Percentiles rank a stretch among this genome's conserved stretches.
Conservation (phyloP, 345 rosid genomes). For the Atalantia buxifolia region DNA sequence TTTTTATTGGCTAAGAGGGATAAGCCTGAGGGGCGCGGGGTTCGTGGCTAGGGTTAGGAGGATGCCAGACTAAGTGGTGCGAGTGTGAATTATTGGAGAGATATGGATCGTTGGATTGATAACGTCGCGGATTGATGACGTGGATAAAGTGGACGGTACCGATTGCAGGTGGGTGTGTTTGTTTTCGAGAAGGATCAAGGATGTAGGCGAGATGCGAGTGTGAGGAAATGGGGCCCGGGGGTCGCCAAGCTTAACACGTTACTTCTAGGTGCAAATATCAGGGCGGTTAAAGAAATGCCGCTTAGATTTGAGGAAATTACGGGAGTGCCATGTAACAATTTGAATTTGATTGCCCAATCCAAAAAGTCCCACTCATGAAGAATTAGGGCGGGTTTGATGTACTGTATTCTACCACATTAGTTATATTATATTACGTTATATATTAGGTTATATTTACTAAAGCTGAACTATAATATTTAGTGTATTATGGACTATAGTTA, state of each 20-base stretch:
- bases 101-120: conserved; percentile 27
- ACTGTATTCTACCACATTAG: no score
- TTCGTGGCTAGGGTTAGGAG: conserved; percentile 16
- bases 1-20: conserved; percentile 26
- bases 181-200: conserved; percentile 22
- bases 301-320: not conserved
- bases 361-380: not conserved
- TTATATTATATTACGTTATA: no score
- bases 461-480: no score
- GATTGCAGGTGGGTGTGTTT: conserved; percentile 39
- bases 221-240: not conserved
- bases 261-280: conserved; percentile 15
- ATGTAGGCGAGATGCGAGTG: not conserved
- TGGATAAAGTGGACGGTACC: conserved; percentile 28
- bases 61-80: not conserved
- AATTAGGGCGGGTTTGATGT: no score
- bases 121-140: conserved; percentile 33
- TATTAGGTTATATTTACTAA: no score
- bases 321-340: not conserved
- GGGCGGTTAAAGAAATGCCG: not conserved
- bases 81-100: conserved; percentile 16
- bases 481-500: no score
- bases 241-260: conserved; percentile 24
- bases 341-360: not conserved
- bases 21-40: conserved; percentile 18